Percentiles rank a stretch among this genome's conserved stretches.
phyloP scores from a whole-genome alignment of 805 yeast genomes.

The Monosporozyma siamensis region DNA sequence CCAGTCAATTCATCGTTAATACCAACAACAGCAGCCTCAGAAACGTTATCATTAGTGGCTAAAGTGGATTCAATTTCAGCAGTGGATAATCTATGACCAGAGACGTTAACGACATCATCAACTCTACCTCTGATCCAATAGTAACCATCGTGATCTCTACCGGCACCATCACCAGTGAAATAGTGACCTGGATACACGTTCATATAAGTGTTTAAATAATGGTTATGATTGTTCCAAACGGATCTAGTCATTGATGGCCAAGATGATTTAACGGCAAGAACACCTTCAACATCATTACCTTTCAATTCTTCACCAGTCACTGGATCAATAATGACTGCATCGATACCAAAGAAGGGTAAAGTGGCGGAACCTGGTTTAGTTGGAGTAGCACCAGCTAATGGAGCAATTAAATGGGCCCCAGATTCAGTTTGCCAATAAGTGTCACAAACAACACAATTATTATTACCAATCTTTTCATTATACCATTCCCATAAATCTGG shows the following conservation, averaged over 20 bases:
- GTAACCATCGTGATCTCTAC: conserved; percentile 91
- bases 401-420: conserved; percentile 90
- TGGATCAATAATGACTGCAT: conserved; percentile 87
- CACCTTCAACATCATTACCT: conserved; percentile 94
- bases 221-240: conserved; percentile 77
- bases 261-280: conserved; percentile 74
- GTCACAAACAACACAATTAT: conserved; percentile 82
- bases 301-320: conserved; percentile 75
- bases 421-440: conserved; percentile 99
- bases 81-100: conserved; percentile 96
- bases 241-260: conserved; percentile 99
- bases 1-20: conserved; percentile 92
- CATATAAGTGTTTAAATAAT: conserved; percentile 85
- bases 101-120: conserved; percentile 95
- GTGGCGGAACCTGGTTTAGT: conserved; percentile 97
- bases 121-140: conserved; percentile 98
- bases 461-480: conserved; percentile 82
- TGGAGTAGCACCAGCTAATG: conserved; percentile 89
- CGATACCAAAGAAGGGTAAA: conserved; percentile 91
- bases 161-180: conserved; percentile 99
- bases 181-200: conserved; percentile 88
- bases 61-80: conserved; percentile 95
- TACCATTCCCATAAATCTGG: conserved; percentile 99
- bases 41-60: conserved; percentile 67
- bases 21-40: conserved; percentile 96